Evolutionary conservation across 257 asterid species (phyloP).

Genomic region (Primulina huaijiensis): DNA sequence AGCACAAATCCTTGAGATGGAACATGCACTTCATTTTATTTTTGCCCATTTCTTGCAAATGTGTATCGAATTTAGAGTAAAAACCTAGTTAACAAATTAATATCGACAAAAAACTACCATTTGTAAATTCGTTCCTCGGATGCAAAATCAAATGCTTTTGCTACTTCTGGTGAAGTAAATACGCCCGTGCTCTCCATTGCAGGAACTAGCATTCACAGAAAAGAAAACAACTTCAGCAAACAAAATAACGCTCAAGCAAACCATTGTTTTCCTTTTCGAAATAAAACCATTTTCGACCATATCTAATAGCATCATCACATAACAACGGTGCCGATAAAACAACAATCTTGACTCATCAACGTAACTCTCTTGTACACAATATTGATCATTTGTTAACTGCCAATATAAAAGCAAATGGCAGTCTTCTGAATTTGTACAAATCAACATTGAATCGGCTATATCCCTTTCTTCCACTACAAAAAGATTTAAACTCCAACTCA

Average conservation of each 20-base stretch:
- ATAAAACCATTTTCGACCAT: neutral
- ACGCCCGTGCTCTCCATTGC: constrained; percentile 42
- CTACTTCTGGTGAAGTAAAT: constrained; percentile 79
- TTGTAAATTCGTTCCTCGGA: constrained; percentile 87
- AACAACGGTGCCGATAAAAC: neutral
- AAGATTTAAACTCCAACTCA: neutral
- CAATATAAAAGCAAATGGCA: neutral
- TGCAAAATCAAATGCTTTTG: constrained; percentile 78
- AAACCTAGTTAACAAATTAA: constrained; percentile 14
- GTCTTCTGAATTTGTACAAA: neutral
- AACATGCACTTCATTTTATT: neutral
- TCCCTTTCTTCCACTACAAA: neutral
- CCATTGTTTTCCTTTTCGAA: neutral
- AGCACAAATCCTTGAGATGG: neutral
- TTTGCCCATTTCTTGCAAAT: neutral
- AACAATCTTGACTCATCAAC: neutral
- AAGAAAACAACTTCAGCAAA: constrained; percentile 11
- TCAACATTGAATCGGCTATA: neutral
- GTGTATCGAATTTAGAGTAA: constrained; percentile 1
- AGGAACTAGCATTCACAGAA: constrained; percentile 48
- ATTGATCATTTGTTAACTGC: too few species aligned
- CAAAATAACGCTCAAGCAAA: neutral
- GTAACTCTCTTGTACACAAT: neutral
- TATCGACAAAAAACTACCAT: constrained; percentile 43
- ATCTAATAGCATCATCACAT: neutral